A percentile compares a stretch with the other conserved stretches of the same genome.
Conservation (phyloP, 179 eudicot genomes). For the Beta macrorhiza region DNA sequence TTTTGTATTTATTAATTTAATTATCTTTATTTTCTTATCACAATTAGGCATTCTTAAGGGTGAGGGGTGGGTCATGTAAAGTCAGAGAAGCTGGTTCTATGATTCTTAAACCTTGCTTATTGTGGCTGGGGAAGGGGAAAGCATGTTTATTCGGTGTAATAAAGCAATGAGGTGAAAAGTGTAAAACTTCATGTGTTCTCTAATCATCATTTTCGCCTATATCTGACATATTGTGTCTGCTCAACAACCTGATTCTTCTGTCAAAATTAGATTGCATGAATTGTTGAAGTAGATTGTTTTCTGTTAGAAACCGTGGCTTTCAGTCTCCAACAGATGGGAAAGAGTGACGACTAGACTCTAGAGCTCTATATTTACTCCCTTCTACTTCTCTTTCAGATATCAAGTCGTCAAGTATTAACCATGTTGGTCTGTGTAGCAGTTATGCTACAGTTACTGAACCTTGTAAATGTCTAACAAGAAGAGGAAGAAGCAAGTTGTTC, state of each 20-base stretch:
- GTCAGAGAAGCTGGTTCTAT: conserved; percentile 21
- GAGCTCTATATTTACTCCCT: too few relatives aligned
- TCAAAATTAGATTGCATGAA: not conserved
- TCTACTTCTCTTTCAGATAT: too few relatives aligned
- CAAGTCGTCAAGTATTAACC: too few relatives aligned
- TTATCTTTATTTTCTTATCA: conserved; percentile 7
- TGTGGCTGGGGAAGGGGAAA: conserved; percentile 2
- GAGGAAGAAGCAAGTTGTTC: too few relatives aligned
- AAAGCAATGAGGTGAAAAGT: conserved; percentile 19
- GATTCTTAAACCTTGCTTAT: conserved; percentile 20
- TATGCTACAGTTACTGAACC: too few relatives aligned
- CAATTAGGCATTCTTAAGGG: conserved; percentile 29
- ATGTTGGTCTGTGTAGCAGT: too few relatives aligned
- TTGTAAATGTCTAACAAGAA: too few relatives aligned
- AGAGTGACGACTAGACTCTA: too few relatives aligned
- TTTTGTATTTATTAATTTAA: conserved; percentile 28
- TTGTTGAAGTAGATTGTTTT: not conserved
- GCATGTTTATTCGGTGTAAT: conserved; percentile 15
- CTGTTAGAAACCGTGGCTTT: not conserved
- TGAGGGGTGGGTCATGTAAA: conserved; percentile 19
- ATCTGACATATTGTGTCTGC: not conserved
- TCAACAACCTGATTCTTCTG: not conserved
- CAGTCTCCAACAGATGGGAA: too few relatives aligned
- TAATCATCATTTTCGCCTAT: conserved; percentile 1
- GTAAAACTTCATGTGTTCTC: conserved; percentile 1